These are phyloP conservation scores for Podaxis sp. DNA, from an alignment of 768 basidiomycete species.

Conservation along the genomic window DNA sequence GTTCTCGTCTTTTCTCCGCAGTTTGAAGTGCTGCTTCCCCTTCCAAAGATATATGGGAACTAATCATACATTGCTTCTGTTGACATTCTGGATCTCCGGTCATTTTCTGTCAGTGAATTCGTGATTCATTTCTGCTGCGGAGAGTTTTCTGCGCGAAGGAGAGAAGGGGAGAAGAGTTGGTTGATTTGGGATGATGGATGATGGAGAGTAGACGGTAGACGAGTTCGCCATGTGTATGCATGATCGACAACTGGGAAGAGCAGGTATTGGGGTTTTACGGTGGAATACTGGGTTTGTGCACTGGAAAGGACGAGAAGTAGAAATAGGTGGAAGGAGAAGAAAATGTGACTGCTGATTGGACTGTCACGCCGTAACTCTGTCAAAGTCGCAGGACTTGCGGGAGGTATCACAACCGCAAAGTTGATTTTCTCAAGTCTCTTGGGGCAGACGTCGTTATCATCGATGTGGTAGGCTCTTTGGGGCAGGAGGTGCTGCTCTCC, in stretches of 20 bases:
- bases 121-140: conserved; percentile 54
- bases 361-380: neutral
- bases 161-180: conserved; percentile 61
- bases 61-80: conserved; percentile 52
- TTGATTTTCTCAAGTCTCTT: conserved; percentile 77
- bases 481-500: conserved; percentile 47
- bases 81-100: conserved; percentile 32
- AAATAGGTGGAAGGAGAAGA: no score
- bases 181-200: conserved; percentile 31
- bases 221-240: conserved; percentile 42
- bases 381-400: conserved; percentile 91
- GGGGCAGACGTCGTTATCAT: conserved; percentile 91
- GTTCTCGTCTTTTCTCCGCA: conserved; percentile 55
- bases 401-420: conserved; percentile 95
- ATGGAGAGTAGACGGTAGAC: conserved; percentile 45
- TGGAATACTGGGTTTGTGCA: conserved; percentile 27
- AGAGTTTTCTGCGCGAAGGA: conserved; percentile 63
- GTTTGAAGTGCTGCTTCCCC: conserved; percentile 44
- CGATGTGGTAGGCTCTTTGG: conserved; percentile 79
- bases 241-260: conserved; percentile 51
- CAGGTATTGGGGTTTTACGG: conserved; percentile 62
- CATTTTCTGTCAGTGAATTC: conserved; percentile 35
- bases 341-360: no score
- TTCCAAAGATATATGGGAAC: conserved; percentile 44
- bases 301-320: no score